Evolutionary conservation across 2,329 filamentous ascomycete species (phyloP).

Genomic region (Penicillium hordei): DNA sequence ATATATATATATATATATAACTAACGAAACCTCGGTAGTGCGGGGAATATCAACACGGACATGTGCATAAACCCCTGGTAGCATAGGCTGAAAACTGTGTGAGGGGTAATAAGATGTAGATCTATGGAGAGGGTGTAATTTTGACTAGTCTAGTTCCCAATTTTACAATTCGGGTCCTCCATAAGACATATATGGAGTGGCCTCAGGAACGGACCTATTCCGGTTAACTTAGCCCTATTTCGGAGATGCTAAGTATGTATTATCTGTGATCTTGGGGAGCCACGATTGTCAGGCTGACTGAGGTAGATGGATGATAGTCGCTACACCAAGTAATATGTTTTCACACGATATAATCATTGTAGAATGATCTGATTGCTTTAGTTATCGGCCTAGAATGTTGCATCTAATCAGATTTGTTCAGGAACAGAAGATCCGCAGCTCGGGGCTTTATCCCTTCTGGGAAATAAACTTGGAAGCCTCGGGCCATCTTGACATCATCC

Average conservation of each 20-base stretch:
- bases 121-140: too few relatives aligned
- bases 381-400: background rate
- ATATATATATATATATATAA: too few relatives aligned
- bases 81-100: too few relatives aligned
- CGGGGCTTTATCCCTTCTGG: background rate
- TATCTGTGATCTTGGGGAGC: too few relatives aligned
- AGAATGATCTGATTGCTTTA: background rate
- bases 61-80: too few relatives aligned
- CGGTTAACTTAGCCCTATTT: background rate
- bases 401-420: background rate
- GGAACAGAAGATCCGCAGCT: background rate
- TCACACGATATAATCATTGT: background rate
- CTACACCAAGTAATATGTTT: background rate
- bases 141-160: too few relatives aligned
- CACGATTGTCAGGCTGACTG: too few relatives aligned
- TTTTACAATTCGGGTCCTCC: background rate
- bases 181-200: background rate
- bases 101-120: too few relatives aligned
- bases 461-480: slow-evolving; percentile 2
- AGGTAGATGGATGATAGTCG: background rate
- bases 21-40: too few relatives aligned
- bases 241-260: background rate
- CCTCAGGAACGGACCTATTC: background rate
- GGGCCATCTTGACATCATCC: slow-evolving; percentile 9
- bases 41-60: too few relatives aligned